A percentile compares a stretch with the other conserved stretches of the same genome.
These are phyloP conservation scores for Carpinus viminea DNA, from an alignment of 306 rosid genomes.

Conservation along the genomic window DNA sequence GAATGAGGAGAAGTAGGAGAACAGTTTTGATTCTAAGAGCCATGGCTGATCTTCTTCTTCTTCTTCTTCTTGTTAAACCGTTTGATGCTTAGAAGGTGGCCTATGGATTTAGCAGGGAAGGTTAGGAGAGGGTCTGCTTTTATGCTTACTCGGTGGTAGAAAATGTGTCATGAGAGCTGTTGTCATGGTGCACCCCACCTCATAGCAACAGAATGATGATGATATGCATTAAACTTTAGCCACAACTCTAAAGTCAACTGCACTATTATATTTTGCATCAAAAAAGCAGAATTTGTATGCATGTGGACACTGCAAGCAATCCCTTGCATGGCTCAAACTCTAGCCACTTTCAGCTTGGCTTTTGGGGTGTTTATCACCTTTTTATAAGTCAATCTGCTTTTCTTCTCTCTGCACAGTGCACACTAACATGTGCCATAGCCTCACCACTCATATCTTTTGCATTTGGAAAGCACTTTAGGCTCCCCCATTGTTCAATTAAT, in stretches of 20 bases:
- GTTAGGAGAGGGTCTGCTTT: constrained; percentile 29
- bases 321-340: constrained; percentile 66
- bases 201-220: constrained; percentile 58
- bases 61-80: background rate
- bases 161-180: constrained; percentile 30
- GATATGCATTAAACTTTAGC: constrained; percentile 51
- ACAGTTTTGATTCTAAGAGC: constrained; percentile 43
- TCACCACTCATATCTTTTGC: constrained; percentile 21
- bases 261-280: constrained; percentile 42
- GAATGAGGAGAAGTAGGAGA: constrained; percentile 42
- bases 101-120: constrained; percentile 33
- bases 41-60: constrained; percentile 35
- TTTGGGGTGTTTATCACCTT: constrained; percentile 29
- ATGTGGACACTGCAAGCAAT: constrained; percentile 44
- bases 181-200: constrained; percentile 56
- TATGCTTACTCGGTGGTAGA: constrained; percentile 31
- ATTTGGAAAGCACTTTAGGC: constrained; percentile 11
- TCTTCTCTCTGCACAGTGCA: constrained; percentile 27
- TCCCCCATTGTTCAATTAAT: constrained; percentile 19
- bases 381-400: constrained; percentile 37
- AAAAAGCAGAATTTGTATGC: constrained; percentile 37
- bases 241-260: constrained; percentile 63
- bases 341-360: constrained; percentile 35
- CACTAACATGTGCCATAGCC: constrained; percentile 26
- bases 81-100: constrained; percentile 17